A percentile compares a stretch with the other conserved stretches of the same genome.
Evolutionary conservation across 495 filamentous ascomycete species (phyloP).

Genomic region (Podospora didyma): DNA sequence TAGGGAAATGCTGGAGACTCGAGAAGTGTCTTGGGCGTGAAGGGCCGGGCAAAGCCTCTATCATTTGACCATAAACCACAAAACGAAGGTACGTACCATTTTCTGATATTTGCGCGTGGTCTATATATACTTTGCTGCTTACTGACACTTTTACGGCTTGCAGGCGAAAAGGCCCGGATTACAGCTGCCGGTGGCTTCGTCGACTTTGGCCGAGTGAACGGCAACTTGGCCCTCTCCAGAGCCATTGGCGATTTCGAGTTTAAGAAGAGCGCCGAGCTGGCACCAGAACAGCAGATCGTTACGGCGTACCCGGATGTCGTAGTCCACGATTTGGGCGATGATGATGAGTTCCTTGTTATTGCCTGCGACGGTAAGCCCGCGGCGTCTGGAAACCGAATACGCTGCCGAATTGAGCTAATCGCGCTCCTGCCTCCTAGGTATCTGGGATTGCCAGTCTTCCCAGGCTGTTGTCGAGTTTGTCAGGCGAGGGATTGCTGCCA

Average conservation of each 20-base stretch:
- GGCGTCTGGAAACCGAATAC: too few relatives aligned
- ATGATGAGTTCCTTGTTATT: constrained; percentile 96
- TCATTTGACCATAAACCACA: constrained; percentile 99
- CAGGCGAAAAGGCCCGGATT: constrained; percentile 95
- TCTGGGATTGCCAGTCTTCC: constrained; percentile 99
- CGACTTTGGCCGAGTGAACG: constrained; percentile 97
- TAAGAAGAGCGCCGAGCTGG: constrained; percentile 96
- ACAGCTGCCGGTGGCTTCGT: constrained; percentile 95
- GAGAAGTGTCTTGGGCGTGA: constrained; percentile 86
- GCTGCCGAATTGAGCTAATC: constrained; percentile 6
- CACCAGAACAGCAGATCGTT: constrained; percentile 95
- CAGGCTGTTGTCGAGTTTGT: constrained; percentile 97
- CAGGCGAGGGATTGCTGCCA: constrained; percentile 87
- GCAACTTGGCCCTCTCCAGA: constrained; percentile 94
- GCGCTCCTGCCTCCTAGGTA: constrained; percentile 54
- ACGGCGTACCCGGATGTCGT: constrained; percentile 94
- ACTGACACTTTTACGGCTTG: constrained; percentile 11
- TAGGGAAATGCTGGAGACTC: constrained; percentile 98
- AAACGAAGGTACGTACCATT: constrained; percentile 70
- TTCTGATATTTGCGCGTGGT: background rate
- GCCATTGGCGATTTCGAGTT: constrained; percentile 99
- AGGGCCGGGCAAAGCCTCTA: constrained; percentile 92
- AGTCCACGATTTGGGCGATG: constrained; percentile 80
- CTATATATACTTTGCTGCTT: constrained; percentile 7
- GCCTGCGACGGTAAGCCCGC: constrained; percentile 82